These are phyloP conservation scores for Trichocomaceae sp. DNA, from an alignment of 2,329 filamentous ascomycete species.

Conservation along the genomic window DNA sequence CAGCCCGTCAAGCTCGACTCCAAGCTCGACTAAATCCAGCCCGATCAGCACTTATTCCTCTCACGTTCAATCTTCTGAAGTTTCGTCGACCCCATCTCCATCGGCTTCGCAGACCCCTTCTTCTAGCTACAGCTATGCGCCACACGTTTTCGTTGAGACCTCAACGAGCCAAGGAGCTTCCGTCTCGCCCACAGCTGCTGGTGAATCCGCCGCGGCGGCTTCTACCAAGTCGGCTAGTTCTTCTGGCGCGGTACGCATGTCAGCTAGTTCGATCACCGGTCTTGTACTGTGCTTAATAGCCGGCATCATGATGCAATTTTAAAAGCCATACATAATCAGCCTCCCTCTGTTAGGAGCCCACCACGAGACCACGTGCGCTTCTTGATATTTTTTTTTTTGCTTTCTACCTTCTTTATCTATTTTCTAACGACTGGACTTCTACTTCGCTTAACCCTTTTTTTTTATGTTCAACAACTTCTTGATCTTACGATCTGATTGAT, in stretches of 20 bases:
- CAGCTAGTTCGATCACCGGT: conserved; percentile 10
- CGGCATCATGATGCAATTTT: conserved; percentile 13
- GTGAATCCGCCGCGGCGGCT: background rate
- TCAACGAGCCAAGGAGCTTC: background rate
- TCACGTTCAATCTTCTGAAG: conserved; percentile 5
- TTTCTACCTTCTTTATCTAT: background rate
- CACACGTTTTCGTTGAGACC: conserved; percentile 23
- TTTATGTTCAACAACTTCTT: conserved; percentile 11
- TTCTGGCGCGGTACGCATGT: conserved; percentile 10
- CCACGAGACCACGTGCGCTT: conserved; percentile 13
- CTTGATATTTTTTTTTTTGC: background rate
- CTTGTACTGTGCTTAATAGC: conserved; percentile 10
- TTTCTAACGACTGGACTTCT: conserved; percentile 4
- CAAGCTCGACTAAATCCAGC: conserved; percentile 17
- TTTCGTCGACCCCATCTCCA: conserved; percentile 3
- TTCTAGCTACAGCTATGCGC: conserved; percentile 25
- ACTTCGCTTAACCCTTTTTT: conserved; percentile 4
- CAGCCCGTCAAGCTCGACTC: conserved; percentile 12
- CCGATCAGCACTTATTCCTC: background rate
- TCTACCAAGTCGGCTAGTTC: conserved; percentile 1
- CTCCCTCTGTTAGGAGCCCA: conserved; percentile 4
- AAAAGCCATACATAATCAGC: background rate
- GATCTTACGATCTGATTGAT: conserved; percentile 15
- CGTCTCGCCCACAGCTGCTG: background rate
- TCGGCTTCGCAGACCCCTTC: conserved; percentile 13